These are phyloP conservation scores for Didymella keratinophila DNA, from an alignment of 2,329 filamentous ascomycete species.

Conservation along the genomic window DNA sequence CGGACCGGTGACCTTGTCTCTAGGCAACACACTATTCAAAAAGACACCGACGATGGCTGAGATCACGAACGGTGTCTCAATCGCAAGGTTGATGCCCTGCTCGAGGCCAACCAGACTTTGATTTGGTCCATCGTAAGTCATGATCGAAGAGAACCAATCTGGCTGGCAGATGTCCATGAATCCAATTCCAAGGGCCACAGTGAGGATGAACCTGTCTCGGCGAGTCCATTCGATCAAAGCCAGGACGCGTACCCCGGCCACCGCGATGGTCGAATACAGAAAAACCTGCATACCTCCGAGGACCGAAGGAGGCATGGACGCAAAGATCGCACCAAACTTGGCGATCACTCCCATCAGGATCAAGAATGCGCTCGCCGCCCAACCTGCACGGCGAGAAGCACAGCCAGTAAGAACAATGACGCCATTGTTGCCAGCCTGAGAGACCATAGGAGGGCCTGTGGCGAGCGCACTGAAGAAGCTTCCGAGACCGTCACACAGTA, in stretches of 20 bases:
- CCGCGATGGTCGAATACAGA: constrained; percentile 39
- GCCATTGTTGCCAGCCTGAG: constrained; percentile 41
- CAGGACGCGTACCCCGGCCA: constrained; percentile 39
- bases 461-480: constrained; percentile 39
- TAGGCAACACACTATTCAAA: constrained; percentile 54
- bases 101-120: constrained; percentile 51
- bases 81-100: constrained; percentile 52
- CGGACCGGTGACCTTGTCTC: constrained; percentile 30
- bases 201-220: constrained; percentile 39
- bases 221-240: constrained; percentile 39
- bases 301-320: constrained; percentile 49
- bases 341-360: constrained; percentile 40
- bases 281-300: constrained; percentile 57
- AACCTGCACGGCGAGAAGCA: constrained; percentile 39
- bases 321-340: constrained; percentile 42
- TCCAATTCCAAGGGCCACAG: constrained; percentile 36
- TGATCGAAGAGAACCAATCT: constrained; percentile 50
- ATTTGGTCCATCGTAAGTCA: constrained; percentile 51
- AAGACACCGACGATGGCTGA: constrained; percentile 50
- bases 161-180: constrained; percentile 53
- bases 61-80: constrained; percentile 55
- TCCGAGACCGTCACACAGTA: constrained; percentile 39
- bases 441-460: constrained; percentile 40
- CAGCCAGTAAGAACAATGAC: constrained; percentile 41
- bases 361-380: constrained; percentile 39